A percentile compares a stretch with the other conserved stretches of the same genome.
Conservation (phyloP, 2,329 filamentous ascomycete species). For the Immersiporthe knoxdaviesiana region DNA sequence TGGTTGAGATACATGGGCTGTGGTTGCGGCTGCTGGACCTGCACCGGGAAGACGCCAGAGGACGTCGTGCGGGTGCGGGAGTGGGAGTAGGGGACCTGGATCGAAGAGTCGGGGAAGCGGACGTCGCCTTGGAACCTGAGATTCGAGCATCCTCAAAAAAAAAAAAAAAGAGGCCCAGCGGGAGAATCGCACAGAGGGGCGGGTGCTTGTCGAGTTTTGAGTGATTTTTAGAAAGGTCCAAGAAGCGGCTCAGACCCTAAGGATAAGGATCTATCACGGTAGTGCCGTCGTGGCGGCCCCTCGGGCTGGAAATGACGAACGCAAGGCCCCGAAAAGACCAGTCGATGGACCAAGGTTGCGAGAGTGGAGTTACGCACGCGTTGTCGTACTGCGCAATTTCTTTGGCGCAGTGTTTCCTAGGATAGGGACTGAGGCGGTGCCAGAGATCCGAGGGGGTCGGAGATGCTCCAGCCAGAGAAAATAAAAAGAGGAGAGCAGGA, state of each 20-base stretch:
- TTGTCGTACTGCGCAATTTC: slow-evolving; percentile 25
- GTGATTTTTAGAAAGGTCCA: slow-evolving; percentile 17
- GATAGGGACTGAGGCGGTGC: slow-evolving; percentile 9
- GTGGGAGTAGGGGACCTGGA: slow-evolving; percentile 48
- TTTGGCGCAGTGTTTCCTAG: not conserved
- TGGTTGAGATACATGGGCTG: slow-evolving; percentile 37
- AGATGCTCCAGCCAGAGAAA: slow-evolving; percentile 10
- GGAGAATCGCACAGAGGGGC: slow-evolving; percentile 20
- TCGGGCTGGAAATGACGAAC: slow-evolving; percentile 29
- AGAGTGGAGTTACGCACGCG: slow-evolving; percentile 26
- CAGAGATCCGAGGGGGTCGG: slow-evolving; percentile 10
- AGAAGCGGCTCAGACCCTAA: slow-evolving; percentile 4
- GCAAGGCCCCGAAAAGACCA: slow-evolving; percentile 24
- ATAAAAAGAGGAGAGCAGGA: slow-evolving; percentile 8
- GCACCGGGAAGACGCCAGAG: slow-evolving; percentile 54
- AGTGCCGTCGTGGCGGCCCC: slow-evolving; percentile 26
- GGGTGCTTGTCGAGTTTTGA: slow-evolving; percentile 16
- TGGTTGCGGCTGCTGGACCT: slow-evolving; percentile 37
- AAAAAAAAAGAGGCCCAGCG: not conserved
- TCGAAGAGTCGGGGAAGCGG: slow-evolving; percentile 33
- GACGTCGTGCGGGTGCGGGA: slow-evolving; percentile 61
- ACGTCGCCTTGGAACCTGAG: slow-evolving; percentile 39
- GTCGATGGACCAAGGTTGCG: slow-evolving; percentile 9
- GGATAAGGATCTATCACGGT: slow-evolving; percentile 26
- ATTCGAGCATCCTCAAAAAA: slow-evolving; percentile 38